A percentile compares a stretch with the other conserved stretches of the same genome.
Evolutionary conservation across 805 yeast species (phyloP).

Genomic region (Metschnikowia corniflorae): DNA sequence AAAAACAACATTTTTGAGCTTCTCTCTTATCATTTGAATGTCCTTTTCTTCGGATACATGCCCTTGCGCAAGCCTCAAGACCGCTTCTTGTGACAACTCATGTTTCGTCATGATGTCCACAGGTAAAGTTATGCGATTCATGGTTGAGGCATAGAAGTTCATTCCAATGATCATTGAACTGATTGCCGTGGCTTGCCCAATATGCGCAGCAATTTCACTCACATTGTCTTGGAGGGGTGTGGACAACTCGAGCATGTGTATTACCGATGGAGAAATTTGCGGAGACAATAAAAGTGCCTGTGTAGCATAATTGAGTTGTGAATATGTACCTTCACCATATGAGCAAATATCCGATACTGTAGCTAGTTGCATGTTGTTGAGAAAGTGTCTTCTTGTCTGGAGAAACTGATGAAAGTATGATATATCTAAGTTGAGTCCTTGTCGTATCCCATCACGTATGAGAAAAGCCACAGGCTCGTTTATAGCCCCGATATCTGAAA

Average conservation of each 20-base stretch:
- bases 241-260: conserved; percentile 45
- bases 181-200: conserved; percentile 78
- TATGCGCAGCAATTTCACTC: conserved; percentile 68
- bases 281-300: conserved; percentile 60
- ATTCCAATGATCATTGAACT: conserved; percentile 61
- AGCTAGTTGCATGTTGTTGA: conserved; percentile 45
- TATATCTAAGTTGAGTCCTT: conserved; percentile 49
- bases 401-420: conserved; percentile 57
- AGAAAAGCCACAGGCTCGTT: conserved; percentile 67
- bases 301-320: conserved; percentile 67
- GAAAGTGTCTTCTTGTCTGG: conserved; percentile 53
- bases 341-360: conserved; percentile 59
- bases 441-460: conserved; percentile 48
- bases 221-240: conserved; percentile 40
- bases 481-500: conserved; percentile 33
- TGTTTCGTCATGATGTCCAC: conserved; percentile 52
- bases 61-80: conserved; percentile 48
- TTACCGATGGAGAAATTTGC: conserved; percentile 52
- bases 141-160: conserved; percentile 50
- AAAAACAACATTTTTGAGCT: conserved; percentile 56
- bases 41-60: conserved; percentile 29
- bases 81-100: conserved; percentile 59
- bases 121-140: conserved; percentile 59
- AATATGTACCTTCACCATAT: conserved; percentile 74
- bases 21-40: conserved; percentile 25